Base-by-base conservation (phyloP, 768 basidiomycete species). In the Panaeolus cyanescens region DNA sequence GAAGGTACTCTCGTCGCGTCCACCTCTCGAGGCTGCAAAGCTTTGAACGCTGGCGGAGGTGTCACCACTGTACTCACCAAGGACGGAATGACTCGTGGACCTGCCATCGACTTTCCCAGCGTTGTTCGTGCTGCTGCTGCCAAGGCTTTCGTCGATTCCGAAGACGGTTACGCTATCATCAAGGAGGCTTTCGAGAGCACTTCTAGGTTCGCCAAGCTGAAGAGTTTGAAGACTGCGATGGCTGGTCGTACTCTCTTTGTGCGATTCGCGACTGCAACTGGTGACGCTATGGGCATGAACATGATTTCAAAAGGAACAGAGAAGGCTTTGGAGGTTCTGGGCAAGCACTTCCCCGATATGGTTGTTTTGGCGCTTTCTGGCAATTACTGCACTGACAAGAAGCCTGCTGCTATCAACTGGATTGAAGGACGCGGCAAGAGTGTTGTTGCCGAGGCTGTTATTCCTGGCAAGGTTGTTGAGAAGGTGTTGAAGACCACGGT, bases 281-380 rank as follows among this genome's bases (percentile, higher is more conserved):
- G 96, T 31, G 96, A 99, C 70, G 96, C 97, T 39, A 99, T 99
- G 96, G 97, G 97, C 17, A 99, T 99, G 97, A 99, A 99, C 81
- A 99, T 99, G 97, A 97, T 99, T 71, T 93, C 91, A 8, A 99
- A 99, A 77, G 97, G 96, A 2, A 95, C 95, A 9, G 97, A 99
- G 79, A 92, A 92, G 76, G 95, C 95, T 20, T 83, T 99, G 12
- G 94, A 91, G 69, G 84, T 81, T 20, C 82, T 94, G 84, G 81
- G 84, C 66, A 80, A 81, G 55, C 75, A 88, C 68, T 99, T 94
- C 80, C 96, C 96, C 3, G 88, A 90, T 62, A 98, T 98, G 96
- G 75, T 87, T 59, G 87, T 95, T 39, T 83, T 97, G 32, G 92
- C 96, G 8, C 84, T 99, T 15, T 93, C 91, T 5, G 97, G 96